Evolutionary conservation across 257 asterid species (phyloP), one percentile per base, ranked within the genome.

Genomic region (Penstemon davidsonii): DNA sequence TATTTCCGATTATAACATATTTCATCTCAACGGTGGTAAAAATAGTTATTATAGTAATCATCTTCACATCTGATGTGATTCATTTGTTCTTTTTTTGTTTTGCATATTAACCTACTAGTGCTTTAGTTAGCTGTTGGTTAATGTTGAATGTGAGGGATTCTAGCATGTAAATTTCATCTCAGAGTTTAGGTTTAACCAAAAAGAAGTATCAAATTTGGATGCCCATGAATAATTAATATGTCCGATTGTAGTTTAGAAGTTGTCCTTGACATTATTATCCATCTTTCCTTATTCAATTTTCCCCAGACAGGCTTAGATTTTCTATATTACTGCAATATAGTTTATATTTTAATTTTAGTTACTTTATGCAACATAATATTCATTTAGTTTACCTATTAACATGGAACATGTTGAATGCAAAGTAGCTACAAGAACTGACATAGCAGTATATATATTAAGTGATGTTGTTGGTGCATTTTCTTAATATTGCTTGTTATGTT

Each of bases 381-480:
- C 38, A 46, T 55, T 46, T 44, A 49, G 3, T 61, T 38, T 45
- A 39, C 62, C 18, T 12, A 53, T 56, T 40, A 9, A 46, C 13
- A 52, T 65, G 62, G 68, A 58, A 60, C 60, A 33, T 15, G 64
- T 56, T 62, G 15, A 38, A 37, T 41, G 18, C 47, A 49, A 43
- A 57, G 1, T 42, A 19, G 54, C 36, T 39, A 40, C 8, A 62
- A 13, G 47, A n/a, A 25, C 56, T 60, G 45, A 41, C 45, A 3
- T 7, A 38, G 11, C 53, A 25, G 60, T 67, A 37, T 11, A 49
- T 58, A 68, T 42, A 39, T 25, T 68, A 43, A 39, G 10, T 46
- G 4, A 18, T 44, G 64, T 3, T 42, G 53, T 56, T 59, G n/a
- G 61, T 60, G 51, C 46, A 10, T 59, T 74, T 64, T 37, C 64